phyloP scores from a whole-genome alignment of 2,329 filamentous ascomycete species.

The Ceratocystis lukuohia region DNA sequence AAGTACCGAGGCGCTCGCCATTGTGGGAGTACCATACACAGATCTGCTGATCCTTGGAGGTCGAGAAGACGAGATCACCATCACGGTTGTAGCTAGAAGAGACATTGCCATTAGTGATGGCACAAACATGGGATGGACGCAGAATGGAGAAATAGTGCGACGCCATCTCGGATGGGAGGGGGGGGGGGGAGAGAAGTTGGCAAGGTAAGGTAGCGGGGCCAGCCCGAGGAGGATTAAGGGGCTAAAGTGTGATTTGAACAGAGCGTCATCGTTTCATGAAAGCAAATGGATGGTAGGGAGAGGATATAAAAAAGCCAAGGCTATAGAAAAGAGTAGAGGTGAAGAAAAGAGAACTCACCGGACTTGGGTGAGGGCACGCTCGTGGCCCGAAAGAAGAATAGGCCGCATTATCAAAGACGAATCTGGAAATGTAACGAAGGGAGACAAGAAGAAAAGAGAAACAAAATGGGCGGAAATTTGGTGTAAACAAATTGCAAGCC shows the following conservation, averaged over 20 bases:
- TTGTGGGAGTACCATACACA: constrained; percentile 97
- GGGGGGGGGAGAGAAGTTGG: background rate
- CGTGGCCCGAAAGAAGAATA: constrained; percentile 90
- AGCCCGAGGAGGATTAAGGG: constrained; percentile 19
- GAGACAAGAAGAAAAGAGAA: constrained; percentile 5
- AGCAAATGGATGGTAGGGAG: background rate
- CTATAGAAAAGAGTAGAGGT: background rate
- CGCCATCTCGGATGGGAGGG: background rate
- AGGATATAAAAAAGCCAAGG: background rate
- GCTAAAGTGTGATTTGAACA: too few relatives aligned
- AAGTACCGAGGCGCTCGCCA: constrained; percentile 92
- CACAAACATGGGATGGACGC: background rate
- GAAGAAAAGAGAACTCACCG: constrained; percentile 40
- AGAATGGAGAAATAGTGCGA: background rate
- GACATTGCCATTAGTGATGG: constrained; percentile 18
- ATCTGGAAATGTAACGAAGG: constrained; percentile 19
- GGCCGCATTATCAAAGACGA: constrained; percentile 66
- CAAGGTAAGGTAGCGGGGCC: constrained; percentile 4
- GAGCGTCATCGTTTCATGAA: too few relatives aligned
- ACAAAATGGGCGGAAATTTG: constrained; percentile 1
- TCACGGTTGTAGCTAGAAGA: constrained; percentile 67
- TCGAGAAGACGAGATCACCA: constrained; percentile 92
- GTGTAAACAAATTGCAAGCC: background rate
- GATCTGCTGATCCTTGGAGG: constrained; percentile 89
- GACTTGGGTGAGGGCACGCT: constrained; percentile 91